These are phyloP conservation scores for Scutellaria minor DNA, from an alignment of 257 asterid genomes.

Conservation along the genomic window DNA sequence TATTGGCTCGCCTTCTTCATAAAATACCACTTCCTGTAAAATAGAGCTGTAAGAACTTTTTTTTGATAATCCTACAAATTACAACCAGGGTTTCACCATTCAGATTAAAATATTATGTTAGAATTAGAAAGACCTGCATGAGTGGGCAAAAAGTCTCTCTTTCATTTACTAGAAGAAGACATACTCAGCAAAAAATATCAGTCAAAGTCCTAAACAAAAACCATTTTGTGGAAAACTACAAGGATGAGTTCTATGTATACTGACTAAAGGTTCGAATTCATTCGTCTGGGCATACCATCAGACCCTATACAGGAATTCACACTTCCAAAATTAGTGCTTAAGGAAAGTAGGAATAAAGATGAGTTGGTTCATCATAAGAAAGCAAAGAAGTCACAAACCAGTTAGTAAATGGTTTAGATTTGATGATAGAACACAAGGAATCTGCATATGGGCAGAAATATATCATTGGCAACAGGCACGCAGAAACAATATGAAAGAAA, in stretches of 20 bases:
- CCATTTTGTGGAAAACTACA: background rate
- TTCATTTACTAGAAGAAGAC: background rate
- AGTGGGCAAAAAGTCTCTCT: background rate
- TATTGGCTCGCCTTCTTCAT: slow-evolving; percentile 94
- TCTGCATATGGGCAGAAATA: background rate
- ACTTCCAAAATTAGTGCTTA: background rate
- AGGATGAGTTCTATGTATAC: background rate
- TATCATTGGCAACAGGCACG: background rate
- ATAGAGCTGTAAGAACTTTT: slow-evolving; percentile 19
- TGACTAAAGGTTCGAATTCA: background rate
- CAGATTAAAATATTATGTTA: background rate
- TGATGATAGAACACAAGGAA: background rate
- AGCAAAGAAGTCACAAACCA: background rate
- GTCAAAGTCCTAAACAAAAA: background rate
- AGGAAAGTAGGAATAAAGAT: background rate
- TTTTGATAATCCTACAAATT: slow-evolving; percentile 5
- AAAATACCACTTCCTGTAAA: slow-evolving; percentile 85
- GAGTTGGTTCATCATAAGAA: slow-evolving; percentile 1
- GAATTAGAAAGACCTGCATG: background rate
- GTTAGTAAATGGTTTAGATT: background rate
- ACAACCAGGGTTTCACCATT: background rate
- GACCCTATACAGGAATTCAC: slow-evolving; percentile 17
- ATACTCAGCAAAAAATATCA: background rate
- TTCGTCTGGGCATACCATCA: background rate
- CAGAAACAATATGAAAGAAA: background rate